Base-by-base conservation (phyloP, 2,329 filamentous ascomycete species). In the Arthrobotrys iridis region DNA sequence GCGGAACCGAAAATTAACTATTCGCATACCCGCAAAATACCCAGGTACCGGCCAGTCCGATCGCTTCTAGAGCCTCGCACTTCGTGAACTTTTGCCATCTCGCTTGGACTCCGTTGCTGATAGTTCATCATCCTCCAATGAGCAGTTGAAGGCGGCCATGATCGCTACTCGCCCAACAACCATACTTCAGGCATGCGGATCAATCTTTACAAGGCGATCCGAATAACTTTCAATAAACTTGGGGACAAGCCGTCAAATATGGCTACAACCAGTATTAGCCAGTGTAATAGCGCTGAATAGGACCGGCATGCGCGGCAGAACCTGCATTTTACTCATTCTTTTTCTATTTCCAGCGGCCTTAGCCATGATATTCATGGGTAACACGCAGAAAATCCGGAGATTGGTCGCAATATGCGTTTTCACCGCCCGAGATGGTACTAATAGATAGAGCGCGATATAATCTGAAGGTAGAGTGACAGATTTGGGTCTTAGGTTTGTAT, bases 181-280 rank as follows among this genome's bases (percentile, higher is more conserved):
- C 30, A 60, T 68, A 24, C 64, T 68, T 68, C 41, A 45, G 65
- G 65, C 30, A 70, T 70, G 65, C 62, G 43, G 55, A 70, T 41
- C 55, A 70, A 35, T 2, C 15, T 43, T 41, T 70, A 70, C 65
- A 70, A 20, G 65, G 24, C 55, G 35, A 70, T 10, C 43, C 65
- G 65, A 70, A n/a, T 41, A 18, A 50, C 2, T 3, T n/a, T 40
- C 10, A 26, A 50, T 18, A 46, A 15, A 6, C 45, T 55, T 15
- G 15, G 37, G 55, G 26, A 35, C 15, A 4, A 40, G 37, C 35
- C 45, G 55, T 52, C 33, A 55, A 13, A 43, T 45, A 30, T 57
- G 35, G 57, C 6, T 46, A 55, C 35, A 20, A n/a, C 43, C 5
- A 13, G 15, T 18, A 55, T 62, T 70, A 55, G 65, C 65, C 18